phyloP scores from a whole-genome alignment of 2,329 filamentous ascomycete genomes.

The Pseudocercospora fuligena region DNA sequence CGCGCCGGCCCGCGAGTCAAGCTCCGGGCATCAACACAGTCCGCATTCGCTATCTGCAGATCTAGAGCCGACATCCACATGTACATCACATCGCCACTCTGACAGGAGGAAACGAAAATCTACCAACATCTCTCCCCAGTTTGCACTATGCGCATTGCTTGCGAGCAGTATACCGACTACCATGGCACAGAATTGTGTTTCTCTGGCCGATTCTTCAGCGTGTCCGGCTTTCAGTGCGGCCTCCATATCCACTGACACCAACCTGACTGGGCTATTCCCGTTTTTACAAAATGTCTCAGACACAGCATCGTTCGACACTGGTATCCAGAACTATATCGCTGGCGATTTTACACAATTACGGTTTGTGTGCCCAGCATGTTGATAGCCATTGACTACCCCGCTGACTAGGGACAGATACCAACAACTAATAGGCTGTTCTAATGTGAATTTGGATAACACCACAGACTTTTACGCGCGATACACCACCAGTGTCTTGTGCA shows the following conservation, averaged over 20 bases:
- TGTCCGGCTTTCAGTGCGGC: constrained; percentile 75
- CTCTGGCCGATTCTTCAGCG: constrained; percentile 69
- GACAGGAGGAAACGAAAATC: constrained; percentile 11
- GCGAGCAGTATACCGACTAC: constrained; percentile 32
- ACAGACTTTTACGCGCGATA: constrained; percentile 88
- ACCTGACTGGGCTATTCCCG: constrained; percentile 67
- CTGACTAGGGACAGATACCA: constrained; percentile 70
- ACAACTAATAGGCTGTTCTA: constrained; percentile 76
- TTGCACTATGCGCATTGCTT: constrained; percentile 33
- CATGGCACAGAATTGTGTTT: constrained; percentile 63
- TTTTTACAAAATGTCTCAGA: constrained; percentile 85
- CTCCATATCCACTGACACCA: constrained; percentile 69
- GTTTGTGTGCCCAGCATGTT: constrained; percentile 56
- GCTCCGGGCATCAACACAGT: constrained; percentile 24
- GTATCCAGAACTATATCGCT: constrained; percentile 73
- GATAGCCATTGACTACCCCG: constrained; percentile 5
- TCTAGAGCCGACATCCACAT: constrained; percentile 18
- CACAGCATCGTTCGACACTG: constrained; percentile 74
- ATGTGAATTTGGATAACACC: constrained; percentile 77
- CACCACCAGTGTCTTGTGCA: constrained; percentile 90
- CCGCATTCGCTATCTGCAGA: constrained; percentile 20
- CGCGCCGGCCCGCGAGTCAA: constrained; percentile 16
- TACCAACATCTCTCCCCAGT: constrained; percentile 21
- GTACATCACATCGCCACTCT: constrained; percentile 20
- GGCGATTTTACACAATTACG: constrained; percentile 76